Evolutionary conservation across 805 yeast species (phyloP).

Genomic region (Candida sakaeoensis): DNA sequence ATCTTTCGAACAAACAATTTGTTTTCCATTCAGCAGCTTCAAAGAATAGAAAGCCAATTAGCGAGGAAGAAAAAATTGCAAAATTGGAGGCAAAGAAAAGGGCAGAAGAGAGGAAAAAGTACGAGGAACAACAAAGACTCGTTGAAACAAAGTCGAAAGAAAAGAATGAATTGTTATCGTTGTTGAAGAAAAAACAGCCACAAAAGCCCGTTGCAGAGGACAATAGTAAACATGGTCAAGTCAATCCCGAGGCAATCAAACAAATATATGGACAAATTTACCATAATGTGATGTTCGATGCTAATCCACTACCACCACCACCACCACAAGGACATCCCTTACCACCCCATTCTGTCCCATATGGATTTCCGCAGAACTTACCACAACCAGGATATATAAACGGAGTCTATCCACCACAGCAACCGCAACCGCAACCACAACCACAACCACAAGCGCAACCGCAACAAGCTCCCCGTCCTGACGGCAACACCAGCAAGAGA

Average conservation of each 20-base stretch:
- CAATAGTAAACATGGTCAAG: constrained; percentile 11
- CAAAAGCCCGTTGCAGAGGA: constrained; percentile 8
- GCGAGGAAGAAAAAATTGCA: constrained; percentile 18
- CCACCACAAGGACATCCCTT: neutral
- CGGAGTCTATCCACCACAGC: constrained; percentile 5
- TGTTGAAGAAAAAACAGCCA: constrained; percentile 20
- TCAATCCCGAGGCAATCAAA: constrained; percentile 31
- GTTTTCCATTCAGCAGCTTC: constrained; percentile 73
- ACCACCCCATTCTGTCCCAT: constrained; percentile 1
- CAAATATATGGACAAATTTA: constrained; percentile 43
- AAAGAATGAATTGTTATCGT: constrained; percentile 28
- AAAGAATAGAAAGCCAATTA: constrained; percentile 28
- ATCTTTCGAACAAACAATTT: constrained; percentile 70
- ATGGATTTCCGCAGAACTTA: constrained; percentile 5
- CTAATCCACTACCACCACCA: constrained; percentile 14
- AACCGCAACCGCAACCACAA: constrained; percentile 11
- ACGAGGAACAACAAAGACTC: neutral
- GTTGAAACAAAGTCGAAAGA: constrained; percentile 13
- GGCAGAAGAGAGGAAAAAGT: constrained; percentile 8
- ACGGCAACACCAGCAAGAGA: constrained; percentile 15
- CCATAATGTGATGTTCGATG: constrained; percentile 41
- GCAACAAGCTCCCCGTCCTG: neutral
- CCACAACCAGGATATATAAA: constrained; percentile 5
- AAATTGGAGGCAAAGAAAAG: constrained; percentile 11
- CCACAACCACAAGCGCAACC: constrained; percentile 8